Evolutionary conservation across 805 yeast species (phyloP), one percentile per base, ranked within the genome.

Genomic region (Spathaspora girioi): DNA sequence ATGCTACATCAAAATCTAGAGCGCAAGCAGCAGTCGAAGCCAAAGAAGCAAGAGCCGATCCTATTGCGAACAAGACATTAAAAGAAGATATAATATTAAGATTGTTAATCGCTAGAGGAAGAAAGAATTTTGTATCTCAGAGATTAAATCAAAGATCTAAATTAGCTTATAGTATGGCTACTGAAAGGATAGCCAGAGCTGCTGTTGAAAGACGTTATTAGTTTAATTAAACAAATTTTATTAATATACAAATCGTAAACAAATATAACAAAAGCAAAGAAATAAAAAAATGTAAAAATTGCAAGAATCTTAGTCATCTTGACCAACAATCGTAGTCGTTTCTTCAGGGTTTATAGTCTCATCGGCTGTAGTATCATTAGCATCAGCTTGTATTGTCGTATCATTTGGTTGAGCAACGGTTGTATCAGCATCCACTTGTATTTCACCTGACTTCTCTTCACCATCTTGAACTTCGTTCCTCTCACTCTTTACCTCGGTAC

Each of bases 1-100:
- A 84, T 59, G 85, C 90, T 9, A 83, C 91, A 19, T 76, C 82
- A 12, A 75, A 70, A 47, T 76, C 80, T 9, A 78, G 84, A 56
- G 76, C 75, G 7, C 68, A 69, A 44, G 77, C 79, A 18, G 70
- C 78, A 11, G 67, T 70, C 12, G 76, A 73, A 29, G 82, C 78
- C 1, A 68, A 74, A 15, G 64, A 64, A 41, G 73, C 71, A 1
- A 63, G 62, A 53, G 76, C 80, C 9, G 77, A 76, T 50, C 74
- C 74, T 65, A 60, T 69, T 5, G 63, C 70, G n/a, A 71, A 75
- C 0, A 76, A 73, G 48, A 65, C 71, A 1, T 58, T 64, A 4
- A 77, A 80, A 5, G 92, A 88, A 58, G 89, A 89, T 58, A 77
- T 90, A 11, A 75, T 92, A 6, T 67, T 93, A 54, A 76, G 97